These are phyloP conservation scores for Crucihimalaya himalaica DNA, from an alignment of 345 rosid genomes.

Conservation along the genomic window DNA sequence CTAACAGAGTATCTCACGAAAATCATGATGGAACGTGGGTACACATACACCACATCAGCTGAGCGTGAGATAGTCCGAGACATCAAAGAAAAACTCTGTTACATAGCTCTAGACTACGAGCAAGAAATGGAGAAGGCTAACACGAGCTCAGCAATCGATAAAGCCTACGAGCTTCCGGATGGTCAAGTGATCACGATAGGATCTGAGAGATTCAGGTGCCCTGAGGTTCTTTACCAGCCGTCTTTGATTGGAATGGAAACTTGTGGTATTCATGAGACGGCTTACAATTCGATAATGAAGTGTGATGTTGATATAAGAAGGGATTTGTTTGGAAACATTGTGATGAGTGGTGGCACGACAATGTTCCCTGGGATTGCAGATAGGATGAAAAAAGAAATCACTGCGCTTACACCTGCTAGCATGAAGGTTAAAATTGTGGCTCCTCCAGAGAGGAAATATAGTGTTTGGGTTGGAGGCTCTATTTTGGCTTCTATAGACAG, in stretches of 20 bases:
- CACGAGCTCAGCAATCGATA: constrained; percentile 64
- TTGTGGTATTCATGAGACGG: constrained; percentile 60
- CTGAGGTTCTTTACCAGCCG: constrained; percentile 78
- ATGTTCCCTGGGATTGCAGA: constrained; percentile 77
- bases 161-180: constrained; percentile 71
- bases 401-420: constrained; percentile 52
- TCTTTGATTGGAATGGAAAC: constrained; percentile 74
- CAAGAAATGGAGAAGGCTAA: constrained; percentile 63
- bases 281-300: constrained; percentile 67
- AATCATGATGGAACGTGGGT: constrained; percentile 71
- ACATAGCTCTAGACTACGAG: constrained; percentile 73
- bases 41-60: constrained; percentile 72
- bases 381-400: constrained; percentile 79
- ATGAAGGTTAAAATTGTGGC: constrained; percentile 17
- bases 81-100: constrained; percentile 73
- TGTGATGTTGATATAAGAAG: constrained; percentile 67
- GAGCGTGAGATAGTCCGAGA: constrained; percentile 43
- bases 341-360: constrained; percentile 61
- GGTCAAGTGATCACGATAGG: constrained; percentile 75
- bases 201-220: constrained; percentile 74
- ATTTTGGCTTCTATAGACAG: constrained; percentile 46
- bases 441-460: constrained; percentile 15
- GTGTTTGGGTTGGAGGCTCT: constrained; percentile 31
- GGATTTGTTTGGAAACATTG: constrained; percentile 60
- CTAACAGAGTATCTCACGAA: constrained; percentile 74